Evolutionary conservation across 495 filamentous ascomycete genomes (phyloP), one percentile per base, ranked within the genome.

Genomic region (Penicillium maclennaniae): DNA sequence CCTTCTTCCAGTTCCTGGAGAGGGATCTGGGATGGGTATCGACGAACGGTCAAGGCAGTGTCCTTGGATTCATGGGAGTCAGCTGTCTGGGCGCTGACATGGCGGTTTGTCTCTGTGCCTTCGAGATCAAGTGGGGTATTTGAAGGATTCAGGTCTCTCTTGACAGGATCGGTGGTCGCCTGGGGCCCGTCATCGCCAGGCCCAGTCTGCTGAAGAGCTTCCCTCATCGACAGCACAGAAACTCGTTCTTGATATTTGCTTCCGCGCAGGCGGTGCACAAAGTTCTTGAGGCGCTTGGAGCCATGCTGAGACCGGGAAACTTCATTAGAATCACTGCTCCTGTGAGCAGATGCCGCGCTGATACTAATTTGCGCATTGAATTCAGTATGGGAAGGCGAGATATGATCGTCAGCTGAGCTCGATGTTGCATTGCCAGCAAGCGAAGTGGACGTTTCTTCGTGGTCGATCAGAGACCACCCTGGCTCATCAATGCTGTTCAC

Each of bases 31-130:
- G 67, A 67, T 7, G 67, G 62, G 47, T 59, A 60, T 31, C 54
- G 69, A 47, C 46, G 61, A 8, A 75, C 63, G n/a, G 71, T 75
- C 15, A 37, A 47, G 7, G 41, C 62, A 1, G 65, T 72, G 6
- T 51, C 43, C 6, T 58, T 56, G 8, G 73, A 74, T 20, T 66
- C 52, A n/a, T 60, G 59, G 23, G 70, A 73, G 16, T 47, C 42
- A 4, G 51, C 49, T 0, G 63, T 72, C 34, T 63, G 59, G 26
- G 60, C 54, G 44, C 73, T 69, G 36, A 66, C 58, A 36, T 63
- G 62, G 19, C 70, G 60, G 9, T 52, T 31, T 21, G 66, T 62
- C 7, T 42, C 15, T 16, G 38, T 36, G 1, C 47, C 50, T 38
- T 51, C 51, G 9, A 20, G 44, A 10, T 52, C 43, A 21, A 34